phyloP scores from a whole-genome alignment of 2,329 filamentous ascomycete species.

The Fusarium gaditjirri region DNA sequence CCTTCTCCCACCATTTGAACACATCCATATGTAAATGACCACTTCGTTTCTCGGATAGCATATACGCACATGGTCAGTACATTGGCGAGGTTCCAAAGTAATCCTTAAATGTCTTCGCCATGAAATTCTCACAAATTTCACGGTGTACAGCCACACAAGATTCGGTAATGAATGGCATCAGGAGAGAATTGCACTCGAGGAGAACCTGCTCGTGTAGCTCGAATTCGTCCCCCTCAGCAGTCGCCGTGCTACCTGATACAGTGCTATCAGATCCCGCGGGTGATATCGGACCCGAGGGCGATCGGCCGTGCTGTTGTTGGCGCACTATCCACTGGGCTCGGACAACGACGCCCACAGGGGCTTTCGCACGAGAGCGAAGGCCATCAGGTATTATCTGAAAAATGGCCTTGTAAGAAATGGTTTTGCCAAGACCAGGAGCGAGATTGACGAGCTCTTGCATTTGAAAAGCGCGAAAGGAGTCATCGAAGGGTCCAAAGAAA shows the following conservation, averaged over 20 bases:
- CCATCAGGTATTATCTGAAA: slow-evolving; percentile 57
- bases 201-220: slow-evolving; percentile 49
- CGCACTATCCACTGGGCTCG: slow-evolving; percentile 52
- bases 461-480: slow-evolving; percentile 50
- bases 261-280: slow-evolving; percentile 44
- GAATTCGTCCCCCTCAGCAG: slow-evolving; percentile 45
- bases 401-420: slow-evolving; percentile 55
- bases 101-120: slow-evolving; percentile 45
- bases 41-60: not conserved
- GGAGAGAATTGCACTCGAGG: slow-evolving; percentile 49
- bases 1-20: not conserved
- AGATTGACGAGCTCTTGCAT: slow-evolving; percentile 49
- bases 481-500: slow-evolving; percentile 54
- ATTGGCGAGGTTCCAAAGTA: slow-evolving; percentile 34
- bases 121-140: slow-evolving; percentile 46
- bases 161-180: slow-evolving; percentile 51
- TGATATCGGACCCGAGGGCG: slow-evolving; percentile 30
- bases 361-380: slow-evolving; percentile 56
- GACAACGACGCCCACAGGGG: slow-evolving; percentile 56
- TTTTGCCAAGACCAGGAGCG: slow-evolving; percentile 54
- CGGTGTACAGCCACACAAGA: slow-evolving; percentile 46
- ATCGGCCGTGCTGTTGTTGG: slow-evolving; percentile 28
- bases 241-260: slow-evolving; percentile 41
- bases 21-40: not conserved
- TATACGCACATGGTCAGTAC: not conserved